Percentiles rank a stretch among this genome's conserved stretches.
phyloP scores from a whole-genome alignment of 176 grass and related monocot genomes.

The Triticum dicoccoides region DNA sequence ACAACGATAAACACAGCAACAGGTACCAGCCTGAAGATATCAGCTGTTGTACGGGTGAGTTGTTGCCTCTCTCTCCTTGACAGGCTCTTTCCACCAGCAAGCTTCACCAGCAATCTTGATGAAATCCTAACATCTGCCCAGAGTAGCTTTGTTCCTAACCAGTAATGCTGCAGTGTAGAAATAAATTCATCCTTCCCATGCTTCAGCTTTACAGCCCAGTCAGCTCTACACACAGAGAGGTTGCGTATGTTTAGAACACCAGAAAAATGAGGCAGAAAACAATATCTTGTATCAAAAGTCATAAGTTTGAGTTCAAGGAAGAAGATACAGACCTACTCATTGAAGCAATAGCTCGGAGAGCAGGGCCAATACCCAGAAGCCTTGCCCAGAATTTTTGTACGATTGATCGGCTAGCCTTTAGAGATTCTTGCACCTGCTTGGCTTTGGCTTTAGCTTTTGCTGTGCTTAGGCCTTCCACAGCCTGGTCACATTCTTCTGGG shows the following conservation, averaged over 20 bases:
- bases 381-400: constrained; percentile 70
- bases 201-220: constrained; percentile 64
- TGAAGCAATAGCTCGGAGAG: constrained; percentile 79
- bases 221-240: constrained; percentile 48
- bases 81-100: constrained; percentile 71
- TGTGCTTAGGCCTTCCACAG: constrained; percentile 86
- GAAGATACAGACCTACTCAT: constrained; percentile 78
- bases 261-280: background rate
- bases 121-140: constrained; percentile 81
- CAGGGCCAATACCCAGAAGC: constrained; percentile 82
- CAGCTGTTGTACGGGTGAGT: constrained; percentile 69
- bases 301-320: constrained; percentile 18
- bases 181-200: constrained; percentile 84
- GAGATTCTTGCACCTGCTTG: constrained; percentile 72
- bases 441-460: constrained; percentile 95
- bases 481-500: constrained; percentile 96
- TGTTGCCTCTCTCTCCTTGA: constrained; percentile 79
- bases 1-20: constrained; percentile 89
- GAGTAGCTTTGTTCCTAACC: constrained; percentile 78
- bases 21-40: constrained; percentile 88
- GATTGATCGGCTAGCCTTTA: constrained; percentile 56
- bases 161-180: constrained; percentile 73
- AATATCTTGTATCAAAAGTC: constrained; percentile 25
- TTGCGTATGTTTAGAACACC: constrained; percentile 8
- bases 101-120: constrained; percentile 72